A percentile compares a stretch with the other conserved stretches of the same genome.
Evolutionary conservation across 805 yeast species (phyloP).

Genomic region (Lipomyces starkeyi): DNA sequence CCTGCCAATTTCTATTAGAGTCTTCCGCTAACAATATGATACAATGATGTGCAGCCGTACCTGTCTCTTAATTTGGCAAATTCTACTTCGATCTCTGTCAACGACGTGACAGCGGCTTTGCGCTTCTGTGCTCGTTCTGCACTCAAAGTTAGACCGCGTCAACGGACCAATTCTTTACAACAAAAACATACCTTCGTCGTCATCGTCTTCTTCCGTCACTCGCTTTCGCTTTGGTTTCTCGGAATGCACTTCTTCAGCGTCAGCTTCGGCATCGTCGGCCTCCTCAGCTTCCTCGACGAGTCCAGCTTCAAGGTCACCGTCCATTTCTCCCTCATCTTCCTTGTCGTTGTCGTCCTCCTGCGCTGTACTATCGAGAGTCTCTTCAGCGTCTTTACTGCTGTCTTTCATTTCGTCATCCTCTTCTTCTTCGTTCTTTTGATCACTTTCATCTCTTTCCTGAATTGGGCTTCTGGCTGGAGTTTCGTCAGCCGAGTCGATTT

Average conservation of each 20-base stretch:
- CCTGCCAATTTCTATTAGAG: constrained; percentile 37
- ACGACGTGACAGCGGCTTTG: constrained; percentile 68
- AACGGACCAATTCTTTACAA: background rate
- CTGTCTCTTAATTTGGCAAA: constrained; percentile 85
- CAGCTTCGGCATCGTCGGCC: constrained; percentile 35
- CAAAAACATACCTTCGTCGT: constrained; percentile 33
- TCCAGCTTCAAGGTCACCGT: constrained; percentile 33
- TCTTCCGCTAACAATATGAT: background rate
- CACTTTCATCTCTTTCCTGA: background rate
- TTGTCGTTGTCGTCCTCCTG: constrained; percentile 39
- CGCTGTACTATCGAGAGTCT: background rate
- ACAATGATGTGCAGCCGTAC: constrained; percentile 9
- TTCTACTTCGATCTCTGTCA: constrained; percentile 80
- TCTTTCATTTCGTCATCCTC: constrained; percentile 33
- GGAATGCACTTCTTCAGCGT: constrained; percentile 34
- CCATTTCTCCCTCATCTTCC: constrained; percentile 32
- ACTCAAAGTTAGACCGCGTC: background rate
- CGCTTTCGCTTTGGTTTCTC: constrained; percentile 16
- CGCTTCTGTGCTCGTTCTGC: constrained; percentile 53
- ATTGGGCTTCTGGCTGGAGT: background rate
- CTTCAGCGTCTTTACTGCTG: constrained; percentile 39
- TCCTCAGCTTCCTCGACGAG: constrained; percentile 38
- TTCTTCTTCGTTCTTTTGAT: constrained; percentile 18
- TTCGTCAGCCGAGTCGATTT: constrained; percentile 23
- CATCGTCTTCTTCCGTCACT: constrained; percentile 20